Evolutionary conservation across 176 grass and related monocot species (phyloP), one percentile per base, ranked within the genome.

Genomic region (Bothriochloa decipiens): DNA sequence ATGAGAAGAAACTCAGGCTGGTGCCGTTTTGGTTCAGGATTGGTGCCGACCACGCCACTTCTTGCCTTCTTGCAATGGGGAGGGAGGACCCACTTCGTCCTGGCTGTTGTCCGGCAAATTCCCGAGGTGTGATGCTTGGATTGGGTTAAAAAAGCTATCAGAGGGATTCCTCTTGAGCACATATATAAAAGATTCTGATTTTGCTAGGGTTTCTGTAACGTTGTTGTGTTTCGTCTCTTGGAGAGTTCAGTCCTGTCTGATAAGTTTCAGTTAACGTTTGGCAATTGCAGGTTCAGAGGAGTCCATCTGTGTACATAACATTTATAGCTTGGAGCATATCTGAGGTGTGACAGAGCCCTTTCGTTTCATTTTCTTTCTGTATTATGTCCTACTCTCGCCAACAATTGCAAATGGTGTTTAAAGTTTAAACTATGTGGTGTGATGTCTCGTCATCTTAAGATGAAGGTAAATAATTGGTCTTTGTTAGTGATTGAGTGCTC

Each of bases 41-140:
- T 98, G 89, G 93, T 98, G 81, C 91, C 89, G 77, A 85, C 90
- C 7, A 14, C 83, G 39, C 84, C 85, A 45, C 43, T 95, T 60
- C 81, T 93, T 63, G 53, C 92, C 11, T 89, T 98, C 75, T 45
- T 98, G 85, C 96, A 95, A 75, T 98, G 96, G 93, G 89, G 83
- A 62, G 93, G 96, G 80, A 90, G 96, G 83, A 95, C 89, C 69
- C 93, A 98, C 81, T 98, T 98, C 81, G 72, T 95, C 42, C 81
- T 98, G 14, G 96, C 91, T 76, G 55, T 98, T 63, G 81, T 98
- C 55, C 83, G 89, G 62, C 91, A 92, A 85, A 92, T 95, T 42
- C 81, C 89, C 3, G 89, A 93, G 96, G 93, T 92, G 81, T 72
- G 66, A 74, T 37, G 32, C 58, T 55, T 76, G 22, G 33, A 32